Percentiles rank a stretch among this genome's conserved stretches.
phyloP scores from a whole-genome alignment of 345 rosid species.

The sweet orange (Citrus sinensis) region DNA sequence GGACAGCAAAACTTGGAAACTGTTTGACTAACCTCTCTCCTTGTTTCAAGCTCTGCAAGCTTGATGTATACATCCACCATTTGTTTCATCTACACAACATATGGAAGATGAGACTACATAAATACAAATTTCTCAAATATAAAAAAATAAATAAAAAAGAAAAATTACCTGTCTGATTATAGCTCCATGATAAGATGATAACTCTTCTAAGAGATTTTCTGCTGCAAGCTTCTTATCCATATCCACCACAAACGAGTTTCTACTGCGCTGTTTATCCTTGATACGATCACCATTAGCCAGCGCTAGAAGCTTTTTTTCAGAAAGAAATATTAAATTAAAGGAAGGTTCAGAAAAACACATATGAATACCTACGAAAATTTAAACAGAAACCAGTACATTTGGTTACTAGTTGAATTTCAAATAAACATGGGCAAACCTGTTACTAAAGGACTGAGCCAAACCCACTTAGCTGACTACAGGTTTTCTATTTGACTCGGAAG shows the following conservation, averaged over 20 bases:
- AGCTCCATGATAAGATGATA: constrained; percentile 66
- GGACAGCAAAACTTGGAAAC: background rate
- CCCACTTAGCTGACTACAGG: background rate
- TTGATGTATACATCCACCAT: constrained; percentile 95
- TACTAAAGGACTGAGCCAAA: too few species aligned
- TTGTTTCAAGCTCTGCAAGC: constrained; percentile 94
- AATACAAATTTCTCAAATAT: background rate
- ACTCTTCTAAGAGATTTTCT: constrained; percentile 70
- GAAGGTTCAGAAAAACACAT: constrained; percentile 6
- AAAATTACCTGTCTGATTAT: constrained; percentile 66
- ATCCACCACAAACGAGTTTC: constrained; percentile 90
- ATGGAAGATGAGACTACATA: background rate
- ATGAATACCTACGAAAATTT: background rate
- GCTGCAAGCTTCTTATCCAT: constrained; percentile 88
- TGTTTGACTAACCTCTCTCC: constrained; percentile 71
- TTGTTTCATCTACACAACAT: constrained; percentile 70
- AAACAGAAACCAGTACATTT: background rate
- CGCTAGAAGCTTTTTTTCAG: constrained; percentile 71
- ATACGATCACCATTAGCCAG: constrained; percentile 95
- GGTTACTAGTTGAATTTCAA: too few species aligned
- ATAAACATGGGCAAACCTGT: too few species aligned
- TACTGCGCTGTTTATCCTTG: constrained; percentile 88
- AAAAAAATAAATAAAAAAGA: background rate
- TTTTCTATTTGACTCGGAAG: constrained; percentile 10
- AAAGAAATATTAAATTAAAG: constrained; percentile 13